A percentile compares a stretch with the other conserved stretches of the same genome.
Conservation (phyloP, 116 monocot genomes). For the Phalaenopsis hybrid region DNA sequence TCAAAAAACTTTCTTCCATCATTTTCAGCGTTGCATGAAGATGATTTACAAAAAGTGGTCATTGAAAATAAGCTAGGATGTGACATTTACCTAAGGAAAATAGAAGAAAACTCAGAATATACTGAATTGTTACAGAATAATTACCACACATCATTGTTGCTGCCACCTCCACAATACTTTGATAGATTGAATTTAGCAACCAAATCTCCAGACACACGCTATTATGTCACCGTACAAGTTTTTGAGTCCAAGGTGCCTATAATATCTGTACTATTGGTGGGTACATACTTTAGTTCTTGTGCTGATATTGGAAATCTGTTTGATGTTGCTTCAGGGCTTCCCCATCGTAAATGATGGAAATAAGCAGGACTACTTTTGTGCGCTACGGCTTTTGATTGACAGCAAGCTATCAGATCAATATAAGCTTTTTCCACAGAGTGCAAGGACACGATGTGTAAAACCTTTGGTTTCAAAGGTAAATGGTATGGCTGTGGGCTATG, state of each 20-base stretch:
- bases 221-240: constrained; percentile 76
- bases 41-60: constrained; percentile 71
- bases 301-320: background rate
- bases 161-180: constrained; percentile 74
- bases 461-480: constrained; percentile 31
- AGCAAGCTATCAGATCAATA: constrained; percentile 54
- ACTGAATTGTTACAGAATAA: constrained; percentile 49
- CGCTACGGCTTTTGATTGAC: constrained; percentile 63
- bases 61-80: constrained; percentile 86
- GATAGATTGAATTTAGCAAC: constrained; percentile 64
- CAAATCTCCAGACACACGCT: constrained; percentile 47
- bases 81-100: constrained; percentile 67
- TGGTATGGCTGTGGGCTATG: constrained; percentile 29
- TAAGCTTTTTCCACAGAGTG: constrained; percentile 94
- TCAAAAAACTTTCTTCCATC: constrained; percentile 18
- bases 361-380: constrained; percentile 85
- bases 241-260: constrained; percentile 70
- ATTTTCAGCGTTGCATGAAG: constrained; percentile 81
- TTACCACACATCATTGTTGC: constrained; percentile 31
- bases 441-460: constrained; percentile 82
- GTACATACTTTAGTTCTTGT: background rate
- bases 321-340: constrained; percentile 53
- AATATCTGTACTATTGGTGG: background rate
- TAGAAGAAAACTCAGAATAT: constrained; percentile 44
- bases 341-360: constrained; percentile 85